Base-by-base conservation (phyloP, 1,284 basidiomycete genomes). In the Ustilago xerochloae region DNA sequence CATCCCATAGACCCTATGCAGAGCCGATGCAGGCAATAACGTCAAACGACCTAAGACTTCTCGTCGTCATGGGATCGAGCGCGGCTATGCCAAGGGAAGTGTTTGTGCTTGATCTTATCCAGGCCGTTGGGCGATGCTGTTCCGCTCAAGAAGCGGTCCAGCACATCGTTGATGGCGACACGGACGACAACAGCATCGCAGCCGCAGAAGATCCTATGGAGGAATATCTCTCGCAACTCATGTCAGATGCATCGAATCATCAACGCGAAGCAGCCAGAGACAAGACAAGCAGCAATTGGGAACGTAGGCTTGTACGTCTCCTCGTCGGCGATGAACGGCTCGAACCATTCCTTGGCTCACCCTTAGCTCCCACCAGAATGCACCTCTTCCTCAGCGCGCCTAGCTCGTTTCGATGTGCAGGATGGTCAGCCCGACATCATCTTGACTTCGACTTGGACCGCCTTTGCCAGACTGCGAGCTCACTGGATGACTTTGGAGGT, bases 241-340 rank as follows among this genome's bases (percentile, higher is more conserved):
- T 53, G 3, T 39, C 53, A 2, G 30, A 52, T 16, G 49, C 41
- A 2, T 70, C 64, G 10, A 29, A 65, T 3, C 16, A 33, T 10
- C 45, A 58, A 13, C 51, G 63, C 38, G 33, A 63, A 13, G 46
- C 45, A 22, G 75, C 66, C 13, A 57, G 75, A 18, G 46, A 60
- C 32, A 79, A 77, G 50, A 70, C 63, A n/a, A 61, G 63, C 48
- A 58, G 47, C 46, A 56, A 68, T 18, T 66, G 77, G 57, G 78
- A 78, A 30, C 75, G 78, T 49, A 73, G 72, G 57, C 75, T 79
- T 18, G 67, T 77, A 5, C 64, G 77, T 15, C 39, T 71, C 28
- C 59, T 69, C 2, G 64, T 79, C 35, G 59, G 59, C 20, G 52
- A 71, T 13, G 55, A 65, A 32, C 48, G 48, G 4, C 64, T 68